Conservation (phyloP, 2,329 filamentous ascomycete species). For the Mollisia scopiformis region DNA sequence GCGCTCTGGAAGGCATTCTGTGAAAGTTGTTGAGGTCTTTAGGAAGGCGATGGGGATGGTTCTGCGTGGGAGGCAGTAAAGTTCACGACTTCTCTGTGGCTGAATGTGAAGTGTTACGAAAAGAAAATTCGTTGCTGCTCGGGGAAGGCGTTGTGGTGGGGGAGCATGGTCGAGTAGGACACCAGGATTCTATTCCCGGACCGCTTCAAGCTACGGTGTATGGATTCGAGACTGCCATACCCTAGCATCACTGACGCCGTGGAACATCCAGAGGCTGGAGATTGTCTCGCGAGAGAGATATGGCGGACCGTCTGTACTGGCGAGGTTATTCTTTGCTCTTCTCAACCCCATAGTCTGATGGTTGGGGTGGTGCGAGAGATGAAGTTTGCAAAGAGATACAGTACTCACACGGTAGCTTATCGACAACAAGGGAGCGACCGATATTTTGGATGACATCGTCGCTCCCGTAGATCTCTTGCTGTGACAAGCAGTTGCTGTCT, state of each 20-base stretch:
- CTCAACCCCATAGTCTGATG: too few relatives aligned
- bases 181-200: conserved; percentile 7
- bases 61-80: conserved; percentile 17
- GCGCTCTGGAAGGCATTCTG: conserved; percentile 1
- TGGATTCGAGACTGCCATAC: conserved; percentile 10
- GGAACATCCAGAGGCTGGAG: conserved; percentile 12
- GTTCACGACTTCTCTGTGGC: background rate
- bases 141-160: conserved; percentile 13
- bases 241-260: conserved; percentile 17
- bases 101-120: conserved; percentile 10
- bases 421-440: background rate
- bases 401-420: background rate
- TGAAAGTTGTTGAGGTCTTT: background rate
- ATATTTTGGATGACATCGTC: background rate
- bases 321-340: too few relatives aligned
- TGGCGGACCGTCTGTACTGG: background rate
- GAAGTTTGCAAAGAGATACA: background rate
- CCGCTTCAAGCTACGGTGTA: conserved; percentile 12
- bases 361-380: background rate
- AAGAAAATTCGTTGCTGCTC: conserved; percentile 18
- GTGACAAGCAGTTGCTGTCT: background rate
- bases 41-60: background rate
- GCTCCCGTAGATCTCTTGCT: background rate
- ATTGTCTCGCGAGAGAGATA: background rate
- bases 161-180: background rate